Base-by-base conservation (phyloP, 257 asterid species). In the Forsythia suspensa region DNA sequence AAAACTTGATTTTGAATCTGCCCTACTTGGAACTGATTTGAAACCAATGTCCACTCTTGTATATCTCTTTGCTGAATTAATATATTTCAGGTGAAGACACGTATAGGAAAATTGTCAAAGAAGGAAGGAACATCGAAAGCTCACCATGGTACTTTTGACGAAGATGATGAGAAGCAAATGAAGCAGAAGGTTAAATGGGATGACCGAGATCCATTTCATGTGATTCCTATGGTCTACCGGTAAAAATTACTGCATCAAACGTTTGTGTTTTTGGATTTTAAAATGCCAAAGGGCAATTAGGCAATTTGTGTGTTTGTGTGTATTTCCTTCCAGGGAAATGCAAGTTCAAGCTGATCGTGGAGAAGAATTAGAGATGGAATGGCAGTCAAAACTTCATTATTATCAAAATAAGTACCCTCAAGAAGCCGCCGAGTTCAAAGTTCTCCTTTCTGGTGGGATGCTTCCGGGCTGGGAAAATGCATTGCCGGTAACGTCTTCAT, bases 91-190 rank as follows among this genome's bases (percentile, higher is more conserved):
- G 93, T 89, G 78, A 89, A 86, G 77, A 89, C 88, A 1, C 71
- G 11, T 3, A 87, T 89, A 61, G 93, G 93, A n/a, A 89, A 86
- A 65, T 81, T 89, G 84, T 87, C 91, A 36, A 86, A 86, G 85
- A 87, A 87, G 71, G 91, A 89, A 81, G 91, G 89, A 66, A 86
- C 91, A 21, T 87, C 89, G 12, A 87, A 87, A 77, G 90, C 90
- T 48, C 93, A 89, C 70, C 90, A 89, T 66, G 91, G 93, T 70
- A 80, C 77, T 15, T 89, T 89, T 29, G 91, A 89, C 36, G 90
- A 89, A 76, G 84, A 87, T 16, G 91, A 89, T 20, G 86, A 81
- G 78, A 89, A 77, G 82, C 89, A 87, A 75, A 89, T 89, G 91
- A 89, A 81, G 80, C 87, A 84, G 59, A 85, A 78, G 77, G 88